Evolutionary conservation across 192 early-diverging fungal genomes (phyloP), one percentile per base, ranked within the genome.

Genomic region (Backusella mclennaniae): DNA sequence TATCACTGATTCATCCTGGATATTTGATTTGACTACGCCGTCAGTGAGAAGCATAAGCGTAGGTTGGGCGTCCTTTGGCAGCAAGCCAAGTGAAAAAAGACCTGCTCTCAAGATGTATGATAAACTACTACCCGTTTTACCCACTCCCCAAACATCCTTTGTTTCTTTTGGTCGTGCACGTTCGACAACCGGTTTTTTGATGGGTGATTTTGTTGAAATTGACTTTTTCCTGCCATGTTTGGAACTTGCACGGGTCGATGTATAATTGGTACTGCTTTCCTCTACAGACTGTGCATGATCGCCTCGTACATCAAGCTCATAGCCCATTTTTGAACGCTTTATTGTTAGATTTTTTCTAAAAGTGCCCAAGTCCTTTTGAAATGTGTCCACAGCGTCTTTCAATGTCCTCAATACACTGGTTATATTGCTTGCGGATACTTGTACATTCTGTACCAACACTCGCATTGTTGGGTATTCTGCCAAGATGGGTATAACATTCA

Each of bases 1-100:
- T 6, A 93, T 79, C 29, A 88, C 80, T n/a, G 85, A 79, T 39
- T 88, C 87, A 26, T 87, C 87, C 52, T 87, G 85, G 0, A 89
- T 78, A 77, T 91, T 93, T 9, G 93, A 94, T 69, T 92, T 90
- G 38, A 92, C 86, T 26, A 93, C 90, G 68, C 93, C 93, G 74
- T 95, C 94, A 0, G 92, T 92, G 35, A 95, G 78, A 17, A 90
- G 76, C 2, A 92, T 86, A 56, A 95, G 80, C 1, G 86, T 83
- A 6, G 85, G 84, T 0, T 80, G 76, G 15, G 84, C 89, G 15
- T 81, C 63, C 14, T 78, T 68, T 9, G 87, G 85, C 68, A 85
- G 75, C 66, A 90, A 71, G 2, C 76, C 76, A 33, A 86, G 44
- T 11, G 87, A 85, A 75, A 88, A 86, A 74, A 86, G 75, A 23